Base-by-base conservation (phyloP, 1,139 yeast genomes). In the Meyerozyma guilliermondii region DNA sequence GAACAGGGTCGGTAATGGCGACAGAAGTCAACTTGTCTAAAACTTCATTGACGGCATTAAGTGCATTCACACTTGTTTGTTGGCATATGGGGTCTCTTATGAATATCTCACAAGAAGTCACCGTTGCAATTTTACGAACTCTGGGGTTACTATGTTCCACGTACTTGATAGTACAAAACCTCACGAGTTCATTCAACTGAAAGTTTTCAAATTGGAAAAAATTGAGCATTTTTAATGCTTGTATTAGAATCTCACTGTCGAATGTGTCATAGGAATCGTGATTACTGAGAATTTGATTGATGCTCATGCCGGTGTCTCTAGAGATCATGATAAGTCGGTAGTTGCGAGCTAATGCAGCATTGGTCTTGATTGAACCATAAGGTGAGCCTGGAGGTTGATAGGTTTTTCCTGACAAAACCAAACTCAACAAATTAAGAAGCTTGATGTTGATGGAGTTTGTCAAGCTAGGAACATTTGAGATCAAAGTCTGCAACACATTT, bases 351-450 rank as follows among this genome's bases (percentile, higher is more conserved):
- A 79, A 69, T 7, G 79, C 68, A 11, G 81, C 73, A 50, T 80
- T 82, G 73, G 86, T 81, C 46, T 71, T 72, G 35, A 73, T 72
- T n/a, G 71, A 66, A n/a, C 81, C 79, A 49, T 77, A 80, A 2
- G 97, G 97, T 8, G 95, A 80, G 0, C 98, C 98, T 0, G 97
- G 97, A 16, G 87, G 87, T 44, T 78, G 81, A 58, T 86, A 91
- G 11, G 80, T 78, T 46, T 81, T 81, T 1, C 98, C 98, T 2
- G 95, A 83, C 36, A 89, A 68, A n/a, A 87, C 87, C 45, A 74
- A 70, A 50, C 94, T 83, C 29, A 88, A 68, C n/a, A 84, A 69
- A 50, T 86, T 85, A 41, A 92, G 69, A 18, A 89, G 65, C 46
- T 86, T 79, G 42, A 80, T 83, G 53, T 87, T 83, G 20, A 91